phyloP scores from a whole-genome alignment of 768 basidiomycete genomes.

The Kwoniella heveanensis region DNA sequence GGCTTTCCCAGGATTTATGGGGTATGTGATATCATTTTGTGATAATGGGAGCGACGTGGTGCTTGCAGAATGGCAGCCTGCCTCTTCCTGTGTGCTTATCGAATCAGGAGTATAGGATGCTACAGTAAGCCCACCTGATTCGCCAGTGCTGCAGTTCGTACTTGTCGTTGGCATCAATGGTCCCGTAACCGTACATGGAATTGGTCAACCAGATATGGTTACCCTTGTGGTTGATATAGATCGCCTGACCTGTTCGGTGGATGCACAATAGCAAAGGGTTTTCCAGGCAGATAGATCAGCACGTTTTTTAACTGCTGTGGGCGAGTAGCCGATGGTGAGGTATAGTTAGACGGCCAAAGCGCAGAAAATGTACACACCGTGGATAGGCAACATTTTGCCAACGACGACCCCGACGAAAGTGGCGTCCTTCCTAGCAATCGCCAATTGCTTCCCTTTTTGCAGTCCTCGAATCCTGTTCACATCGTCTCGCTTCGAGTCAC shows the following conservation, averaged over 20 bases:
- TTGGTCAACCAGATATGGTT: slow-evolving; percentile 31
- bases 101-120: no score
- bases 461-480: not conserved
- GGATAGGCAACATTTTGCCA: slow-evolving; percentile 33
- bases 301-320: no score
- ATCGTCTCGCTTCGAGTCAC: slow-evolving; percentile 15
- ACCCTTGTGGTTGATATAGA: slow-evolving; percentile 29
- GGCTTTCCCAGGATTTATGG: no score
- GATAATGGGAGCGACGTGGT: no score
- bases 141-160: not conserved
- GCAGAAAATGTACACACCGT: slow-evolving; percentile 34
- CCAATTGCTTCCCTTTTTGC: not conserved
- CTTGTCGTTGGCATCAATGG: not conserved
- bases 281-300: no score
- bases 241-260: slow-evolving; percentile 6
- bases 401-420: slow-evolving; percentile 21
- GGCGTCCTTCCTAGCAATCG: slow-evolving; percentile 12
- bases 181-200: slow-evolving; percentile 1
- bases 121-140: not conserved
- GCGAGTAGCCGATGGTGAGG: no score
- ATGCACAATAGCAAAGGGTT: no score
- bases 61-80: no score
- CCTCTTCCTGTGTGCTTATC: no score
- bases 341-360: not conserved
- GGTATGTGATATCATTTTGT: no score